These are phyloP conservation scores for Hippophae rhamnoides DNA, from an alignment of 306 rosid species.

Conservation along the genomic window DNA sequence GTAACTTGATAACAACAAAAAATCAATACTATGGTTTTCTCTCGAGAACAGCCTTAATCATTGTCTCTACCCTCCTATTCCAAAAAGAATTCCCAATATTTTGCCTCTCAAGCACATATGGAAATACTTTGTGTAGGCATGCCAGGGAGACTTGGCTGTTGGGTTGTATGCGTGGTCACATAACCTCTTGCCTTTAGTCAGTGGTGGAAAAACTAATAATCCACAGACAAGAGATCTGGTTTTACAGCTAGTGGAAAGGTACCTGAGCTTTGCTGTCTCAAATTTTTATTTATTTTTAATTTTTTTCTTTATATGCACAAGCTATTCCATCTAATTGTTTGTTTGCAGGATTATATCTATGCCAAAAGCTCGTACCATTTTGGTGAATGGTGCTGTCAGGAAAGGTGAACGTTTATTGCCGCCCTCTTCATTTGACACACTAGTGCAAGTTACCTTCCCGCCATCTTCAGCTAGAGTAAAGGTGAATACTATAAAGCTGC, in stretches of 20 bases:
- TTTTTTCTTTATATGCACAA: not conserved
- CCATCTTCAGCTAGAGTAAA: constrained; percentile 66
- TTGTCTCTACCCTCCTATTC: not conserved
- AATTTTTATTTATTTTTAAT: not conserved
- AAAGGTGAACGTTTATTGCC: constrained; percentile 88
- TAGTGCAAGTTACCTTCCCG: constrained; percentile 64
- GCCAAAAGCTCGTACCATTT: constrained; percentile 73
- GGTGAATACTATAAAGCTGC: constrained; percentile 31
- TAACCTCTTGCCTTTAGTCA: constrained; percentile 64
- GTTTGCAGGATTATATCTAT: constrained; percentile 62
- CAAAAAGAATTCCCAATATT: not conserved
- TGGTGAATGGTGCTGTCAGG: constrained; percentile 79
- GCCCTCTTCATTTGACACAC: constrained; percentile 64
- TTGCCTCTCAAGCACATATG: constrained; percentile 17
- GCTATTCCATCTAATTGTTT: constrained; percentile 12
- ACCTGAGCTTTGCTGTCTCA: constrained; percentile 6
- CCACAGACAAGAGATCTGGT: constrained; percentile 83
- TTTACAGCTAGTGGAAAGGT: constrained; percentile 87
- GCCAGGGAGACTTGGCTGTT: constrained; percentile 66
- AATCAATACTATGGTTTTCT: not conserved
- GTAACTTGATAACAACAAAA: constrained; percentile 31
- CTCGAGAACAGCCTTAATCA: not conserved
- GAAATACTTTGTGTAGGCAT: constrained; percentile 39
- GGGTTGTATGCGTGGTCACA: constrained; percentile 84
- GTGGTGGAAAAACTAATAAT: constrained; percentile 54